These are phyloP conservation scores for Cornus suecica DNA, from an alignment of 148 eudicot species.

Conservation along the genomic window DNA sequence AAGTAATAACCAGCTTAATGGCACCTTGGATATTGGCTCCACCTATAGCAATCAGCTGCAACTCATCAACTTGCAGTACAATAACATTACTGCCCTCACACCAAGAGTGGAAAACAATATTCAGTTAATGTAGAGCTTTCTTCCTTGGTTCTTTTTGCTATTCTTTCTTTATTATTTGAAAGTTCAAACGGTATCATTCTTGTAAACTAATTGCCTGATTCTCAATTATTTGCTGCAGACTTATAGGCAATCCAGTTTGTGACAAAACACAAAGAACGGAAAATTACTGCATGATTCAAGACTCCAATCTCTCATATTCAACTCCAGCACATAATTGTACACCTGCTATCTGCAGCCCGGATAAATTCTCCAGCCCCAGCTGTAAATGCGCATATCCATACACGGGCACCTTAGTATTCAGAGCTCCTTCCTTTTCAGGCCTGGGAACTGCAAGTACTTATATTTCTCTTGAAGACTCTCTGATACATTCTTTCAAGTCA, in stretches of 20 bases:
- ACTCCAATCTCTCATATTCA: constrained; percentile 31
- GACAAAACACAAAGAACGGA: not conserved
- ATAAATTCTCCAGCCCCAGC: constrained; percentile 53
- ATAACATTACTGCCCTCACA: constrained; percentile 35
- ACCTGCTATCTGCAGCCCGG: constrained; percentile 31
- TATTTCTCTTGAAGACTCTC: constrained; percentile 21
- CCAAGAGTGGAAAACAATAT: constrained; percentile 16
- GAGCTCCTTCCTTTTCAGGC: constrained; percentile 58
- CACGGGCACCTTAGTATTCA: constrained; percentile 43
- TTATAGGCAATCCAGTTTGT: constrained; percentile 50
- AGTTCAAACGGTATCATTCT: not conserved
- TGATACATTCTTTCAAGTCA: constrained; percentile 32
- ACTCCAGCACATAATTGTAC: constrained; percentile 44
- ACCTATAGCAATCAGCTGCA: constrained; percentile 22
- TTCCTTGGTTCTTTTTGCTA: not conserved
- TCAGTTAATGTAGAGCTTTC: constrained; percentile 35
- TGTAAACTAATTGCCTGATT: not conserved
- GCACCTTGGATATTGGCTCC: constrained; percentile 44
- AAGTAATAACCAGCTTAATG: constrained; percentile 50
- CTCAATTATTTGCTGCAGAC: constrained; percentile 36
- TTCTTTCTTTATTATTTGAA: not conserved
- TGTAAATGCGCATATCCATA: constrained; percentile 64
- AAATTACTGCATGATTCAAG: constrained; percentile 31
- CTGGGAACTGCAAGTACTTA: constrained; percentile 32
- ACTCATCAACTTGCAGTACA: constrained; percentile 56